Conservation (phyloP, 805 yeast species). For the Pichia eremophila region DNA sequence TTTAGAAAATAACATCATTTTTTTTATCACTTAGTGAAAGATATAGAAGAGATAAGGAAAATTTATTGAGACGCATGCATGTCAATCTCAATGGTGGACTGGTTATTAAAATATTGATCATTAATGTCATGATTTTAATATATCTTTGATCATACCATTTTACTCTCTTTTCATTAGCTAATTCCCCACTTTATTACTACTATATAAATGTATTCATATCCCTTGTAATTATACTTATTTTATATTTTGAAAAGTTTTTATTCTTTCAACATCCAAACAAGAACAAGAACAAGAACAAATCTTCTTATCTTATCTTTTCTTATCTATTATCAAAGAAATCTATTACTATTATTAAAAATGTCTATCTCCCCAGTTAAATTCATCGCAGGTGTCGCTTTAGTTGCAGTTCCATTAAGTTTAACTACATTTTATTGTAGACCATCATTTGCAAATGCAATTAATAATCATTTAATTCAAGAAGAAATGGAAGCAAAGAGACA, state of each 20-base stretch:
- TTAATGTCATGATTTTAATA: too few species aligned
- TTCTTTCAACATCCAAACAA: neutral
- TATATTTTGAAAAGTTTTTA: too few species aligned
- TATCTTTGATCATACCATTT: neutral
- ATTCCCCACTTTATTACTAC: neutral
- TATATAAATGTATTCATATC: neutral
- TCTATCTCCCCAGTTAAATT: constrained; percentile 23
- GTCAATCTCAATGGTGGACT: too few species aligned
- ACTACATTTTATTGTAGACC: constrained; percentile 24
- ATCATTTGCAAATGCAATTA: constrained; percentile 28
- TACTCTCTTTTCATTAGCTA: neutral
- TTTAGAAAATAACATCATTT: too few species aligned
- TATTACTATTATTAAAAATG: constrained; percentile 11
- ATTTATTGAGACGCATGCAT: too few species aligned
- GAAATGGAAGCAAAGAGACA: constrained; percentile 20
- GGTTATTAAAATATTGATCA: too few species aligned
- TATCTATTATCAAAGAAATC: neutral
- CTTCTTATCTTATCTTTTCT: neutral
- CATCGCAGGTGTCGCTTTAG: constrained; percentile 22
- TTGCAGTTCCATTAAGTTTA: constrained; percentile 21
- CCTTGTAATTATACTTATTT: neutral
- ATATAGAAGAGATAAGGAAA: too few species aligned
- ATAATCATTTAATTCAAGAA: constrained; percentile 26
- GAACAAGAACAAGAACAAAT: neutral
- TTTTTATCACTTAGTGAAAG: too few species aligned